phyloP scores from a whole-genome alignment of 306 rosid species.

The Vachellia pachyceras region DNA sequence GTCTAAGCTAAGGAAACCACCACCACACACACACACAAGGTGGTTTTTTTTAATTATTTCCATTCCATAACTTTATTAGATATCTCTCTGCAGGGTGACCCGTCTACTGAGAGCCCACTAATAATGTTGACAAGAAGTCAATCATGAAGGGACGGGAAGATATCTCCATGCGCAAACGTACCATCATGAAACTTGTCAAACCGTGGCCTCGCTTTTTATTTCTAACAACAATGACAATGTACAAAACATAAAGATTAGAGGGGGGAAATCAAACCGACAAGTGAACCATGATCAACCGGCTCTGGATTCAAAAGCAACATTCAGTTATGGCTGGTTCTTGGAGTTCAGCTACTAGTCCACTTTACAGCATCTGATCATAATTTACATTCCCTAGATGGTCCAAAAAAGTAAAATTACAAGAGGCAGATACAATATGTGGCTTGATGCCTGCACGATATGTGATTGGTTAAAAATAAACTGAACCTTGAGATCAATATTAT shows the following conservation, averaged over 20 bases:
- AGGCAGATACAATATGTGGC: constrained; percentile 35
- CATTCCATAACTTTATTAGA: no score
- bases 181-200: constrained; percentile 35
- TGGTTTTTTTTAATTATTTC: no score
- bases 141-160: constrained; percentile 25
- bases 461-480: constrained; percentile 27
- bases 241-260: neutral
- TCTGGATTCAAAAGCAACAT: constrained; percentile 46
- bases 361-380: constrained; percentile 55
- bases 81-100: constrained; percentile 11
- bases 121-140: constrained; percentile 36
- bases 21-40: neutral
- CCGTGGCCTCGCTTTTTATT: constrained; percentile 21
- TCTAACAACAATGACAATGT: constrained; percentile 22
- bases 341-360: constrained; percentile 52
- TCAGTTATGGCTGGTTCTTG: constrained; percentile 57
- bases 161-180: constrained; percentile 43
- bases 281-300: constrained; percentile 38
- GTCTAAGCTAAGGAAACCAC: neutral
- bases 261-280: constrained; percentile 46
- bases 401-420: constrained; percentile 44
- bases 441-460: constrained; percentile 34
- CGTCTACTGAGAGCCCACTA: constrained; percentile 36
- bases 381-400: constrained; percentile 57
- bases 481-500: constrained; percentile 50